phyloP scores from a whole-genome alignment of 345 rosid species.

The Ailanthus altissimus region DNA sequence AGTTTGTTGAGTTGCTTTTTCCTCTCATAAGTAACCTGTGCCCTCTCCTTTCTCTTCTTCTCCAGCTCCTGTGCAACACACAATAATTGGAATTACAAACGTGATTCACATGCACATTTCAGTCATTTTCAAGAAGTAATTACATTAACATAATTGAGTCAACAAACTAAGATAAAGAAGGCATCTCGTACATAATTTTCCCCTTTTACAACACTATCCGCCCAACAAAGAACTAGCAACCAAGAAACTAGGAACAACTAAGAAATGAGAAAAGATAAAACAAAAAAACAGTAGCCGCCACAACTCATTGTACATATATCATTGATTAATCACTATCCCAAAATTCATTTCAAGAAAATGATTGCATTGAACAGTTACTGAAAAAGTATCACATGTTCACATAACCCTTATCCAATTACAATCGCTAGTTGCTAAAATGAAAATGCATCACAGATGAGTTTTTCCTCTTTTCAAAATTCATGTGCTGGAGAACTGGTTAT shows the following conservation, averaged over 20 bases:
- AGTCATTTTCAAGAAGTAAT: neutral
- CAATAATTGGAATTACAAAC: neutral
- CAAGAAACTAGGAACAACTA: neutral
- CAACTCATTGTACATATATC: neutral
- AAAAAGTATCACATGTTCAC: neutral
- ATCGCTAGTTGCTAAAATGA: neutral
- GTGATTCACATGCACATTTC: neutral
- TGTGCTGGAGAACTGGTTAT: neutral
- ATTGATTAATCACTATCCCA: neutral
- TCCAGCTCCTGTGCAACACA: constrained; percentile 57
- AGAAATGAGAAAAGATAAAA: too few relatives aligned
- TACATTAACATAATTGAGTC: neutral
- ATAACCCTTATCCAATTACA: neutral
- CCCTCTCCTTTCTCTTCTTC: constrained; percentile 78
- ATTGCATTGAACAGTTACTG: neutral
- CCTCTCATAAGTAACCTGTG: constrained; percentile 63
- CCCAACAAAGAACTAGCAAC: neutral
- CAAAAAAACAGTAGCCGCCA: too few relatives aligned
- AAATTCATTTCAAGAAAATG: neutral
- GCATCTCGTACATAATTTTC: neutral
- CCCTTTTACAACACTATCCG: neutral
- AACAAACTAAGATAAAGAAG: neutral
- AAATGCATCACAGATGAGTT: neutral
- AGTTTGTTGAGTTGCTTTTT: constrained; percentile 79
- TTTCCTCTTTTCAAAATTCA: neutral